Evolutionary conservation across 352 stramenopile species (phyloP).

Genomic region (Blastocystis sp.): DNA sequence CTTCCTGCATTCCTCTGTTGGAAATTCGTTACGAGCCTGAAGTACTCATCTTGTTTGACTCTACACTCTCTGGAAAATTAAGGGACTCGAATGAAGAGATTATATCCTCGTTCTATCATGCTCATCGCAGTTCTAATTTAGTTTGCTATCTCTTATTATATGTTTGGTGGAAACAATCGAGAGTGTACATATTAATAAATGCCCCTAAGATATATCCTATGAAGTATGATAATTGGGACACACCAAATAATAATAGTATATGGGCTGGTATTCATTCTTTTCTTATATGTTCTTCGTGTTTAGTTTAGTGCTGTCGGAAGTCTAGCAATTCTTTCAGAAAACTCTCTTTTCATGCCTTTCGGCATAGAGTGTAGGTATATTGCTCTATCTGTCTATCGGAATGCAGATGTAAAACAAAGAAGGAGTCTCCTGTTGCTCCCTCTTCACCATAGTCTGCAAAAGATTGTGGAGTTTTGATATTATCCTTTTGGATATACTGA

Average conservation of each 20-base stretch:
- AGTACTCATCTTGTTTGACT: constrained; percentile 14
- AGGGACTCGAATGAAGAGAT: not conserved
- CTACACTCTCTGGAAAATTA: not conserved
- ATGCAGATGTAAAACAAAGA: constrained; percentile 41
- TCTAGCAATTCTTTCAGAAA: no score
- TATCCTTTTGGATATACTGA: constrained; percentile 60
- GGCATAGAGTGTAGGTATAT: not conserved
- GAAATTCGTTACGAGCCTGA: not conserved
- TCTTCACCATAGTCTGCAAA: constrained; percentile 54
- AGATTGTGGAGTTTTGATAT: constrained; percentile 52
- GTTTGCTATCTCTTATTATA: not conserved
- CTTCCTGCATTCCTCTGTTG: not conserved
- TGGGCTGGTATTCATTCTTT: not conserved
- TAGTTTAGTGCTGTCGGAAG: not conserved
- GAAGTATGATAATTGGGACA: not conserved
- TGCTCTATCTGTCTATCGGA: not conserved
- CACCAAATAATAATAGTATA: not conserved
- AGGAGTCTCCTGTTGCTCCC: constrained; percentile 1
- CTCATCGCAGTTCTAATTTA: not conserved
- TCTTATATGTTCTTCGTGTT: not conserved
- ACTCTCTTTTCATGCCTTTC: not conserved
- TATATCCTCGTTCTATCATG: not conserved
- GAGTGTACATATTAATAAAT: not conserved
- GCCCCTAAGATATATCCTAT: not conserved
- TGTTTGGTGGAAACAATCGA: not conserved